Evolutionary conservation across 768 basidiomycete genomes (phyloP).

Genomic region (Calocybe cyanea): DNA sequence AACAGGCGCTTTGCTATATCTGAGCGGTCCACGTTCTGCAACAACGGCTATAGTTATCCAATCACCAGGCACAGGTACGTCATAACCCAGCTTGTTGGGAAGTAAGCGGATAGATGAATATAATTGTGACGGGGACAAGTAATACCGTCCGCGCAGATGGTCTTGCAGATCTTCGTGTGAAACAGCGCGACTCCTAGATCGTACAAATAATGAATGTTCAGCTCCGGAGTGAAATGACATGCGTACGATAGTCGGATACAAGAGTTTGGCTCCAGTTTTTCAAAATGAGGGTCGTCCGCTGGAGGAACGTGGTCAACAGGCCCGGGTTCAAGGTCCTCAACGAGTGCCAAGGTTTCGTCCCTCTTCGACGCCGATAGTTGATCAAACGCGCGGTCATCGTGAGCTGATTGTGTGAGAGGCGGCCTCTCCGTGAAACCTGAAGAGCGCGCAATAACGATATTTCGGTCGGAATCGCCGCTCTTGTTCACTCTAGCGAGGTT

Average conservation of each 20-base stretch:
- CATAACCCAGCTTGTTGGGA: slow-evolving; percentile 79
- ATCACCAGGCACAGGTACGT: slow-evolving; percentile 88
- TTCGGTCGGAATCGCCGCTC: slow-evolving; percentile 12
- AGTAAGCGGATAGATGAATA: slow-evolving; percentile 82
- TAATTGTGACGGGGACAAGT: slow-evolving; percentile 81
- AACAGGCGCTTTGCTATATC: slow-evolving; percentile 66
- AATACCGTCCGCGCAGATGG: slow-evolving; percentile 79
- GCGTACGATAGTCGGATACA: slow-evolving; percentile 80
- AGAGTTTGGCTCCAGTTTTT: slow-evolving; percentile 86
- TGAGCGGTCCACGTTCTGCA: slow-evolving; percentile 82
- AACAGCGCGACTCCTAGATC: slow-evolving; percentile 62
- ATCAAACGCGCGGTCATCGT: neutral
- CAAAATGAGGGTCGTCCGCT: slow-evolving; percentile 71
- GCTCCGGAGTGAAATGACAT: slow-evolving; percentile 1
- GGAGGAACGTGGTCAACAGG: slow-evolving; percentile 72
- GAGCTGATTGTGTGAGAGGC: slow-evolving; percentile 9
- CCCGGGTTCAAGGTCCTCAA: slow-evolving; percentile 76
- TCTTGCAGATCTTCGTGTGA: slow-evolving; percentile 77
- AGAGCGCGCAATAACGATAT: slow-evolving; percentile 19
- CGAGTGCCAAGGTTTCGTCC: slow-evolving; percentile 64
- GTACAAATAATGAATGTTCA: neutral
- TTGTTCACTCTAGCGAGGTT: slow-evolving; percentile 41
- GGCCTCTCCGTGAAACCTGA: slow-evolving; percentile 35
- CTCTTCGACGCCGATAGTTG: slow-evolving; percentile 24
- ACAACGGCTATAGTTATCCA: slow-evolving; percentile 97